Evolutionary conservation across 768 basidiomycete species (phyloP).

Genomic region (Rhizopogon vinicolor): DNA sequence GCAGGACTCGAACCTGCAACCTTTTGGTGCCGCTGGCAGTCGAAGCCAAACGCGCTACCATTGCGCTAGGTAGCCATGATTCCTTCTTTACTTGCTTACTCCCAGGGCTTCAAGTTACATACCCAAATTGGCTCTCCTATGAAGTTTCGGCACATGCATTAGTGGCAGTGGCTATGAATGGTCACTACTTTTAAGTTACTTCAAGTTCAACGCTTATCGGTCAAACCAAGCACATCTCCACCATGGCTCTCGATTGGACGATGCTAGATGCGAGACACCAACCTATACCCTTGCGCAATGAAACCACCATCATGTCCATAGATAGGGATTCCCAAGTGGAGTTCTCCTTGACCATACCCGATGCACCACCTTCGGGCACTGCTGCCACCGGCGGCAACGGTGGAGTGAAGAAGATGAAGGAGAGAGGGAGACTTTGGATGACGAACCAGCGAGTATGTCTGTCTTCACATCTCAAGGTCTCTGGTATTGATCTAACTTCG

Average conservation of each 20-base stretch:
- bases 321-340: constrained; percentile 49
- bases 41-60: constrained; percentile 97
- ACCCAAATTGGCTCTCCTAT: neutral
- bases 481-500: constrained; percentile 3
- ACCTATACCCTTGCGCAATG: constrained; percentile 62
- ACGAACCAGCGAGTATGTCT: constrained; percentile 69
- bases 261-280: constrained; percentile 54
- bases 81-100: too few relatives aligned
- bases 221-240: neutral
- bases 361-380: constrained; percentile 39
- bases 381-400: constrained; percentile 47
- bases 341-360: constrained; percentile 52
- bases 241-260: constrained; percentile 78
- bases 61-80: constrained; percentile 77
- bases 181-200: neutral
- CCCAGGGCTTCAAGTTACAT: neutral
- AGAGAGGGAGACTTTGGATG: constrained; percentile 52
- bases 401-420: constrained; percentile 53
- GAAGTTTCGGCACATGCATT: too few relatives aligned
- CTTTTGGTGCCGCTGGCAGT: constrained; percentile 77
- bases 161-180: too few relatives aligned
- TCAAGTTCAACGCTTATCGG: neutral
- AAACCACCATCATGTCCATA: constrained; percentile 52
- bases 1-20: constrained; percentile 97
- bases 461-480: neutral